Base-by-base conservation (phyloP, 139 green algal species). In the Tetraselmis striata region DNA sequence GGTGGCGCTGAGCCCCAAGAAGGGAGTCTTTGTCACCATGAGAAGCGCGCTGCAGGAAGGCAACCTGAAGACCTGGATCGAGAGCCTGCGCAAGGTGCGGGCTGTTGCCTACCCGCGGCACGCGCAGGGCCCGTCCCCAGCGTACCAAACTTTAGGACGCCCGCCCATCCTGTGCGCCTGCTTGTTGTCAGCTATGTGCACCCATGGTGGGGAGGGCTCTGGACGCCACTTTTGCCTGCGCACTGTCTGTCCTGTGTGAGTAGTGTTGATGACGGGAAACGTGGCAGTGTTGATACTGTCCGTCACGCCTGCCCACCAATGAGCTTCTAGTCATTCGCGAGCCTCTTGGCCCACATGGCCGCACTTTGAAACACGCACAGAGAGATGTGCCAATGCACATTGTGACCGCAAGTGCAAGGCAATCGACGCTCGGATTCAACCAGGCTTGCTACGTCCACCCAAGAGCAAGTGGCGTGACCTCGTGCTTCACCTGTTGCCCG, bases 1-100 rank as follows among this genome's bases (percentile, higher is more conserved):
- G 31, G 85, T 97, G 1, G 92, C 91, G 1, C 86, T 93, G 75
- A 94, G 90, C 59, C 94, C 94, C 1, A n/a, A 59, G 22, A 89
- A 91, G 77, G 28, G 29, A 30, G 89, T 86, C 59, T 92, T 86
- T 81, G 83, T 86, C 29, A 84, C 59, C 23, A 59, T 90, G 29
- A 59, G 58, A 28, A 78, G 28, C 84, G 94, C 28, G 78, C 79
- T 75, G 32, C 28, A 29, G 30, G 74, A 31, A 23, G 59, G 24
- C 30, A 59, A 58, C 27, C 31, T 78, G 30, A 30, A 87, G n/a
- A 75, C n/a, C 26, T 84, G n/a, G 81, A 76, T 76, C 83, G 83
- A 75, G 59, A 85, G 59, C 82, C 45, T 67, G 11, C 45, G 45
- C 18, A 67, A 67, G 45, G 45, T 67, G 45, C 45, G n/a, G n/a